A percentile compares a stretch with the other conserved stretches of the same genome.
These are phyloP conservation scores for Metarhizium rileyi DNA, from an alignment of 2,329 filamentous ascomycete species.

Conservation along the genomic window DNA sequence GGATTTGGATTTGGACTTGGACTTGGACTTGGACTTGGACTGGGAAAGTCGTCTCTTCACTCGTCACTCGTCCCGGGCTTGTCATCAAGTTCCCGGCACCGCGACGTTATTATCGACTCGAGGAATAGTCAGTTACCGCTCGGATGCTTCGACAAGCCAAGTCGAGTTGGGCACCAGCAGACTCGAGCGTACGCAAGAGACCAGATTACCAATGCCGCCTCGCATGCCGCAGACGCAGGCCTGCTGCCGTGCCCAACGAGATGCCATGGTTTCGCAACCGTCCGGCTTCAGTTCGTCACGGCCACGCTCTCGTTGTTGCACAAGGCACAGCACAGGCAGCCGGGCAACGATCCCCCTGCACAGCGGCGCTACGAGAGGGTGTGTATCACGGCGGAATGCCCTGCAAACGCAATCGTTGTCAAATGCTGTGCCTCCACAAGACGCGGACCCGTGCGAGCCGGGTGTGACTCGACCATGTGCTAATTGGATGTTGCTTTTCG, in stretches of 20 bases:
- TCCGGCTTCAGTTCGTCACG: neutral
- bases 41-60: no score
- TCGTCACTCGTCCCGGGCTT: no score
- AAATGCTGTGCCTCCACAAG: neutral
- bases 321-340: no score
- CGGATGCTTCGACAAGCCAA: neutral
- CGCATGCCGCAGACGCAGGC: neutral
- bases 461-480: neutral
- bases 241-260: neutral
- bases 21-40: no score
- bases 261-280: neutral
- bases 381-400: neutral
- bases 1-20: no score
- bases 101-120: no score
- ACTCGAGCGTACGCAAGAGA: neutral
- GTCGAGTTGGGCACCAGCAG: neutral
- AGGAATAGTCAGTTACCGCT: no score
- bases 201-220: neutral
- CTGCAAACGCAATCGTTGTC: neutral
- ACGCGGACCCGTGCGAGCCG: neutral
- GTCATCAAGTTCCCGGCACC: no score
- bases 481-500: neutral
- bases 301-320: neutral
- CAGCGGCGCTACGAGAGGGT: no score
- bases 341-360: no score